A percentile compares a stretch with the other conserved stretches of the same genome.
These are phyloP conservation scores for Colletotrichum truncatum DNA, from an alignment of 2,329 filamentous ascomycete species.

Conservation along the genomic window DNA sequence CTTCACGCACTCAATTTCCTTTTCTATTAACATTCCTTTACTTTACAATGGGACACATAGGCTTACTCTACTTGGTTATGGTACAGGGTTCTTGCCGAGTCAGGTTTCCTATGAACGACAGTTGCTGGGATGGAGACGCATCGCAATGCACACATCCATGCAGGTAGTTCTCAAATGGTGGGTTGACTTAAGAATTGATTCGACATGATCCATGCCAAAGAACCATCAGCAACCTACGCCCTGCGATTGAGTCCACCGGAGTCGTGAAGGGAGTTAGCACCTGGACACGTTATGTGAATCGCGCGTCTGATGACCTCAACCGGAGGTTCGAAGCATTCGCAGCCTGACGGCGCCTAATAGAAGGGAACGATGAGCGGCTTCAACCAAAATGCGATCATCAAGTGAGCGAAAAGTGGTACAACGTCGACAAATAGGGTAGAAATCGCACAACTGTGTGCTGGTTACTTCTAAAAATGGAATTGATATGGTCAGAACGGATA, in stretches of 20 bases:
- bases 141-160: neutral
- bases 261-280: neutral
- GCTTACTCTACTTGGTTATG: conserved; percentile 28
- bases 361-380: no score
- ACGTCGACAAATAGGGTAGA: no score
- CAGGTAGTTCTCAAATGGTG: neutral
- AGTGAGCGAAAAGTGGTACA: no score
- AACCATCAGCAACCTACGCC: neutral
- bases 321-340: no score
- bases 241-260: neutral
- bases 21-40: neutral
- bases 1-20: no score
- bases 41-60: conserved; percentile 24
- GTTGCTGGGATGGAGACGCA: neutral
- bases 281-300: no score
- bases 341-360: no score
- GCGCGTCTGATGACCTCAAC: no score
- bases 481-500: neutral
- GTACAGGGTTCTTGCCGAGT: conserved; percentile 67
- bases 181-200: neutral
- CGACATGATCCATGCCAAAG: neutral
- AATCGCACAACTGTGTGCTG: no score
- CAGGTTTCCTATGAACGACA: conserved; percentile 62
- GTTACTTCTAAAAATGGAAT: neutral
- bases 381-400: no score